phyloP scores from a whole-genome alignment of 2,329 filamentous ascomycete species.

The Trichoderma sp. region DNA sequence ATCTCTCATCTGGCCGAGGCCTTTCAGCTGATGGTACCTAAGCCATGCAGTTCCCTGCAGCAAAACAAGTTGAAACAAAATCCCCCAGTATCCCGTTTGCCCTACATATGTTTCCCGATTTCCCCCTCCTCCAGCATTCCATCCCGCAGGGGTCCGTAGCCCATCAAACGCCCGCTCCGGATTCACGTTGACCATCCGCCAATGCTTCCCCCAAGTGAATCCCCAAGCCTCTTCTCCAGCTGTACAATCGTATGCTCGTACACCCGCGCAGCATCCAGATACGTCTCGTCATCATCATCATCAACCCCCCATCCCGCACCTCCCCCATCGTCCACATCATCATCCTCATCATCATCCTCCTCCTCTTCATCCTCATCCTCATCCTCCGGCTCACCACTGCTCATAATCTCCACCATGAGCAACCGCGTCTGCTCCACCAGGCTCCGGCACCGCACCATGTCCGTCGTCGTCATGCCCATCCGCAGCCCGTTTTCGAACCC shows the following conservation, averaged over 20 bases:
- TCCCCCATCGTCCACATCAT: slow-evolving; percentile 38
- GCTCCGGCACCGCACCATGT: slow-evolving; percentile 85
- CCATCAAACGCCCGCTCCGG: no score
- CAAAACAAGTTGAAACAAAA: no score
- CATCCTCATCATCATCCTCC: slow-evolving; percentile 46
- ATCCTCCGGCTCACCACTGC: slow-evolving; percentile 47
- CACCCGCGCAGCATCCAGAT: slow-evolving; percentile 73
- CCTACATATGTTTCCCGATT: neutral
- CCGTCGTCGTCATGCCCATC: slow-evolving; percentile 72
- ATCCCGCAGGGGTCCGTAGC: no score
- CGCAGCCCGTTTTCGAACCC: slow-evolving; percentile 66
- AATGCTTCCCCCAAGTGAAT: slow-evolving; percentile 34
- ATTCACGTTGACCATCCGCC: neutral
- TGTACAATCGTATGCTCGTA: slow-evolving; percentile 80
- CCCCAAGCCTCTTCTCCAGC: slow-evolving; percentile 68
- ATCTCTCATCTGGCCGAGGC: neutral
- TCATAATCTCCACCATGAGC: slow-evolving; percentile 69
- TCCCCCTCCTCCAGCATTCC: no score
- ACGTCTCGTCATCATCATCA: slow-evolving; percentile 49
- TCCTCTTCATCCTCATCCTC: slow-evolving; percentile 45
- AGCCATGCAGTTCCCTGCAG: no score
- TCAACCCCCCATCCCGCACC: slow-evolving; percentile 44
- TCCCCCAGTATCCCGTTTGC: no score
- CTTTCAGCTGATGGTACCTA: no score
- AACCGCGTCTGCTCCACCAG: slow-evolving; percentile 76